Base-by-base conservation (phyloP, 257 asterid genomes). In the Solanum chaucha region DNA sequence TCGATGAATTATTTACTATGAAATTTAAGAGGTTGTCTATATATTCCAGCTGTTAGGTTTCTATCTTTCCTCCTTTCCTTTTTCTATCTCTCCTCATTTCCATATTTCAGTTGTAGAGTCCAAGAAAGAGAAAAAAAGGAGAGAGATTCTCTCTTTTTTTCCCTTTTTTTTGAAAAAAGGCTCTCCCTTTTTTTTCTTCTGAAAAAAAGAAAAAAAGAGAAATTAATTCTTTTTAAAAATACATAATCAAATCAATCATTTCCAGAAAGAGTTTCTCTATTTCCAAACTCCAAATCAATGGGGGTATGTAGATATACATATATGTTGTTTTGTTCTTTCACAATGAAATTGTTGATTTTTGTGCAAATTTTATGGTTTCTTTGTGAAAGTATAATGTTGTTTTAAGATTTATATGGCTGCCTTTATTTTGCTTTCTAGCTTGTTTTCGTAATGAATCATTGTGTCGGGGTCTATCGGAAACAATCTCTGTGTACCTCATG, bases 91-190 rank as follows among this genome's bases (percentile, higher is more conserved):
- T 8, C 41, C 17, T 8, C 41, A 46, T 28, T 80, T 48, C 19
- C 85, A 80, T 8, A 46, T 44, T 80, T 80, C 85, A 46, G 36
- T 78, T 78, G 84, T n/a, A 44, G 65, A 46, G 44, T 80, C 28
- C 28, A 28, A 80, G 68, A 80, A 17, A 46, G 41, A 28, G 28
- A 15, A 28, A 41, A 30, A 10, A 80, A 8, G 4, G 26, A 28
- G 41, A 46, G 67, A 46, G 67, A 4, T 28, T 80, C 26, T 28
- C 19, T 26, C 9, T 44, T 14, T 41, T 44, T 46, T 13, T 2
- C 8, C 64, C 20, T 8, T 75, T 41, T 75, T 41, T 28, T n/a
- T 44, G 19, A 38, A 46, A 1, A 80, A 80, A n/a, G 38, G 13
- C 85, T 80, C 67, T 46, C 28, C 84, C 17, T 32, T 20, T 35